Base-by-base conservation (phyloP, 2,329 filamentous ascomycete species). In the Pseudocercospora crystallina region DNA sequence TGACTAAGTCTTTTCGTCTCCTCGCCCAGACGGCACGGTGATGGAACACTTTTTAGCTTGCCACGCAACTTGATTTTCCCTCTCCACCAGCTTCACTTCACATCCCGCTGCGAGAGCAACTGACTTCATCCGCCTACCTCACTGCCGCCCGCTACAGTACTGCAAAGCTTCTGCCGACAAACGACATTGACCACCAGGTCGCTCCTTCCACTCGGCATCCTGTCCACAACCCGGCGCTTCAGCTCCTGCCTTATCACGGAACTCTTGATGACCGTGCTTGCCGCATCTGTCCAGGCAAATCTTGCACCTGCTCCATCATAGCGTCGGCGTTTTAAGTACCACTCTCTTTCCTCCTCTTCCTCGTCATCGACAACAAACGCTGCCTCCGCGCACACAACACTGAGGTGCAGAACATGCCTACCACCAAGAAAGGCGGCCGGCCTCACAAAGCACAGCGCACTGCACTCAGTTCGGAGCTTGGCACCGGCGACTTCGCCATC, bases 381-480 rank as follows among this genome's bases (percentile, higher is more conserved):
- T 32, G 30, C 9, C 43, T 39, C 43, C 39, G 13, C 33, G 15
- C 37, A 47, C 30, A 40, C 42, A 47, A 17, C 43, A n/a, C 36
- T 35, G n/a, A n/a, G n/a, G n/a, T n/a, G 13, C 20, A 46, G 32
- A 43, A 9, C 17, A 63, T 60, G 57, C 49, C 56, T 31, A 47
- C 38, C n/a, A 43, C 29, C 34, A 56, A 56, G 42, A 57, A 49
- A 47, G 20, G 20, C 20, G 20, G 20, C 20, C 20, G 20, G 20
- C 20, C 20, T 26, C 20, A 26, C 3, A 26, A 26, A 26, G 39
- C 51, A 38, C 55, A 58, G 43, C 54, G 54, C 38, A 35, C 50
- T n/a, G 34, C 45, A 35, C 33, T 29, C n/a, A 66, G 59, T 53
- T 45, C 54, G 14, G 61, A 67, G 47, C 59, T 65, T 9, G 65